Evolutionary conservation across 2,329 filamentous ascomycete genomes (phyloP), one percentile per base, ranked within the genome.

Genomic region (Aspergillus proliferans): DNA sequence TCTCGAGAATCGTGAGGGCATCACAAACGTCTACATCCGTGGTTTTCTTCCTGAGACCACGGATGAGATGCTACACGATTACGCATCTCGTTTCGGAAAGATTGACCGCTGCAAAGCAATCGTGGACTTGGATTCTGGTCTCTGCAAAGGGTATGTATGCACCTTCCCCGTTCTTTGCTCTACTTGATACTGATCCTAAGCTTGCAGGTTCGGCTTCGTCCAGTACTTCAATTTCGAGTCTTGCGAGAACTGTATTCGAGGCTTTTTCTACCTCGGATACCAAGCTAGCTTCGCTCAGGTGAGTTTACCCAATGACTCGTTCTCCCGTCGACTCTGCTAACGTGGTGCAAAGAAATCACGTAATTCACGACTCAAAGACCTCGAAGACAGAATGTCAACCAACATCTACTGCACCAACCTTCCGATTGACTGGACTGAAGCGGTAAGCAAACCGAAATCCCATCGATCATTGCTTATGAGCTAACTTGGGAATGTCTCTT

Each of bases 81-180:
- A 93, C 72, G 86, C 92, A 40, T 78, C 82, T 58, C 87, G 92
- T 45, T 98, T 97, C 65, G 94, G 93, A 39, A 84, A 86, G 52
- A 93, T 98, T 50, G 89, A 95, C 73, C 95, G 91, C 57, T 96
- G 90, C 64, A 98, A 98, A 78, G 93, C 94, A 12, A 98, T 98
- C 72, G 95, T 98, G 63, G 94, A 98, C 72, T 86, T 91, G 46
- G 85, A 87, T 58, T 95, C 89, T 44, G 88, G 90, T 52, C 85
- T 90, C 55, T 98, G 93, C 82, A 98, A 98, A 74, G 93, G 93
- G 93, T 95, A 74, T 62, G 79, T 72, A 7, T 49, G 15, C 39
- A 51, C 22, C 22, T 10, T 43, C 40, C 48, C 14, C 50, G 44
- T 39, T 52, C 19, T 45, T 22, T 44, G 41, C 43, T 15, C n/a